Base-by-base conservation (phyloP, 768 basidiomycete species). In the Rhodocollybia butyracea region DNA sequence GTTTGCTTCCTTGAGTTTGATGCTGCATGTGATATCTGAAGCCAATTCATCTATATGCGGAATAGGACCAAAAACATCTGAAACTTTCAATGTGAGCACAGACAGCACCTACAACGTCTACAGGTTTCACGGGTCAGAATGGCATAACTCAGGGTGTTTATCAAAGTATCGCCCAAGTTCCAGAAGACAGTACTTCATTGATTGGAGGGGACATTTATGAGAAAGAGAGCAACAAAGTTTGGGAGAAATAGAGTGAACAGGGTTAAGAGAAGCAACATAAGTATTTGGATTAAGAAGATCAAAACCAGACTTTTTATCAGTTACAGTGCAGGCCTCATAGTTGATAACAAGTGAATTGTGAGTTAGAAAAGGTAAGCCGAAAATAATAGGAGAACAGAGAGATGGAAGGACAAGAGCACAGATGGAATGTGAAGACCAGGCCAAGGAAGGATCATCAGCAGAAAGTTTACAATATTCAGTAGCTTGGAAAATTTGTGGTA, bases 281-380 rank as follows among this genome's bases (percentile, higher is more conserved):
- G 4, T 24, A 13, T 13, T 26, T 17, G 46, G 54, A 13, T 56
- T 34, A 12, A 57, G 5, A 8, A 60, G 29, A 27, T 59, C 50
- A 48, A 32, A 59, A 36, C 32, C 38, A 15, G 24, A 55, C 19
- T 21, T 21, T 10, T 59, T 60, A 53, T 63, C 59, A 22, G 65
- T 60, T 11, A 57, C 56, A 56, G 58, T 32, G n/a, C 45, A 17
- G 1, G 26, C 5, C 10, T 42, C 39, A 22, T 70, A 64, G 46
- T 77, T 69, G 30, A 67, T 57, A 0, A 72, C 57, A 58, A 78
- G 70, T 0, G 64, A 32, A 57, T 78, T 78, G 1, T 56, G 52
- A 4, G 41, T 21, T 0, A 76, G 61, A 30, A 71, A 76, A 0
- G 73, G 74, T 0, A 68, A 40, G 0, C 73, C 71, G 0, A 76